These are phyloP conservation scores for Alternaria angustiovoidea DNA, from an alignment of 2,329 filamentous ascomycete genomes.

Conservation along the genomic window DNA sequence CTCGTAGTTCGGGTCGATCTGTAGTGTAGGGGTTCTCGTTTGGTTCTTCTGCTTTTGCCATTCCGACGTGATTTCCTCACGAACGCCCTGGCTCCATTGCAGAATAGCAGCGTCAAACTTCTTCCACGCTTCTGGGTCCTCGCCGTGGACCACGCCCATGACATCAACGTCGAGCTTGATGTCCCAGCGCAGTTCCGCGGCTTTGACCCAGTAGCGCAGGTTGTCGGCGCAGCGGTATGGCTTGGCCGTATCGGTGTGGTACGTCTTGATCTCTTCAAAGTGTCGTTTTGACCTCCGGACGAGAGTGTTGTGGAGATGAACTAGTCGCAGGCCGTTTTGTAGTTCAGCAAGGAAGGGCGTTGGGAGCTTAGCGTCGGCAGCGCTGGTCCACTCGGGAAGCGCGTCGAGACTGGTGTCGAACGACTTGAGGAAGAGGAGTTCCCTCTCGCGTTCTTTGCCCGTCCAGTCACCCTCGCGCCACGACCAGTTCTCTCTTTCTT, in stretches of 20 bases:
- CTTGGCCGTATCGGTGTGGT: slow-evolving; percentile 91
- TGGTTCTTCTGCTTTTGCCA: slow-evolving; percentile 59
- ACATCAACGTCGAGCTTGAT: slow-evolving; percentile 83
- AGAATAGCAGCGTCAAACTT: slow-evolving; percentile 84
- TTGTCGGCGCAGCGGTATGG: slow-evolving; percentile 95
- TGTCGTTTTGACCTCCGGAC: slow-evolving; percentile 84
- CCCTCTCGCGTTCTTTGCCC: slow-evolving; percentile 79
- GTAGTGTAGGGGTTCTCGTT: slow-evolving; percentile 49
- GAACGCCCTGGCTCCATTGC: slow-evolving; percentile 81
- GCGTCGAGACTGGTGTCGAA: slow-evolving; percentile 68
- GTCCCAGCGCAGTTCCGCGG: slow-evolving; percentile 93
- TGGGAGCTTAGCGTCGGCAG: slow-evolving; percentile 65
- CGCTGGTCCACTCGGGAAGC: slow-evolving; percentile 72
- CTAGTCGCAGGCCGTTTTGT: slow-evolving; percentile 80
- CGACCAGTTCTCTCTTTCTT: slow-evolving; percentile 76
- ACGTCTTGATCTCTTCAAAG: slow-evolving; percentile 88
- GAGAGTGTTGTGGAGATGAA: slow-evolving; percentile 88
- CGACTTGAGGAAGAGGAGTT: slow-evolving; percentile 81
- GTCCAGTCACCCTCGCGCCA: slow-evolving; percentile 80
- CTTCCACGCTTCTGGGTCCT: slow-evolving; percentile 73
- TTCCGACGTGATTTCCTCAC: slow-evolving; percentile 83
- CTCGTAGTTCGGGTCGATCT: slow-evolving; percentile 48
- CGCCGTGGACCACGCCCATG: slow-evolving; percentile 83
- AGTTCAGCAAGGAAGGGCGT: slow-evolving; percentile 78
- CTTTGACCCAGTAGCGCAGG: slow-evolving; percentile 94